Percentiles rank a stretch among this genome's conserved stretches.
phyloP scores from a whole-genome alignment of 352 stramenopile species.

The Globisporangium alternatum region DNA sequence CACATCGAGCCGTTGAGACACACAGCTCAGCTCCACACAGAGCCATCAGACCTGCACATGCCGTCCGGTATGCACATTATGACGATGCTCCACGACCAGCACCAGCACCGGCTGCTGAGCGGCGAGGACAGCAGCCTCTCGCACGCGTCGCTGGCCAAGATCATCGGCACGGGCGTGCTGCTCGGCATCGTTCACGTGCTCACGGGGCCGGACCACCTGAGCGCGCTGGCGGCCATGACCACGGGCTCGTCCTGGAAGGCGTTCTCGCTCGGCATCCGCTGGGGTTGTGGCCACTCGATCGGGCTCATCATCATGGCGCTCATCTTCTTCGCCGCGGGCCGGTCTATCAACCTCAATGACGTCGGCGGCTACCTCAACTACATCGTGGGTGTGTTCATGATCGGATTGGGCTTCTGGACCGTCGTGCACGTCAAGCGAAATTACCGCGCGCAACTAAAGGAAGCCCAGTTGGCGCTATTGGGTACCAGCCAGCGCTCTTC shows the following conservation, averaged over 20 bases:
- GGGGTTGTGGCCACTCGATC: conserved; percentile 88
- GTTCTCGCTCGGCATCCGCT: conserved; percentile 87
- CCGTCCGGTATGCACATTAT: too few relatives aligned
- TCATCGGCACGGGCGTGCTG: conserved; percentile 23
- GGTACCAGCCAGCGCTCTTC: background rate
- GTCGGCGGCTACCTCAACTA: conserved; percentile 68
- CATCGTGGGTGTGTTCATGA: conserved; percentile 79
- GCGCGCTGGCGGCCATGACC: conserved; percentile 84
- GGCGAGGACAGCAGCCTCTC: conserved; percentile 21
- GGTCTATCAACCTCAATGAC: conserved; percentile 45
- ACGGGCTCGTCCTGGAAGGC: conserved; percentile 72
- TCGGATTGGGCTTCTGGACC: conserved; percentile 63
- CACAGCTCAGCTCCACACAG: too few relatives aligned
- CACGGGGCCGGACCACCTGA: conserved; percentile 85
- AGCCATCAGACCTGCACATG: too few relatives aligned
- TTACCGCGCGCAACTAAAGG: conserved; percentile 46
- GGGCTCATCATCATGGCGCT: conserved; percentile 86
- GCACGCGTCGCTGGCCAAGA: conserved; percentile 21
- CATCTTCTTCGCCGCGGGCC: conserved; percentile 70
- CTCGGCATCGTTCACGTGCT: conserved; percentile 26
- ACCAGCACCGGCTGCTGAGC: conserved; percentile 13
- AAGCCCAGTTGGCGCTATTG: conserved; percentile 11
- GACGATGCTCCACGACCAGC: conserved; percentile 3
- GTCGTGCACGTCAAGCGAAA: conserved; percentile 47
- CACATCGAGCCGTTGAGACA: too few relatives aligned